These are phyloP conservation scores for Lactuca sativa DNA, from an alignment of 129 eudicot genomes.

Conservation along the genomic window DNA sequence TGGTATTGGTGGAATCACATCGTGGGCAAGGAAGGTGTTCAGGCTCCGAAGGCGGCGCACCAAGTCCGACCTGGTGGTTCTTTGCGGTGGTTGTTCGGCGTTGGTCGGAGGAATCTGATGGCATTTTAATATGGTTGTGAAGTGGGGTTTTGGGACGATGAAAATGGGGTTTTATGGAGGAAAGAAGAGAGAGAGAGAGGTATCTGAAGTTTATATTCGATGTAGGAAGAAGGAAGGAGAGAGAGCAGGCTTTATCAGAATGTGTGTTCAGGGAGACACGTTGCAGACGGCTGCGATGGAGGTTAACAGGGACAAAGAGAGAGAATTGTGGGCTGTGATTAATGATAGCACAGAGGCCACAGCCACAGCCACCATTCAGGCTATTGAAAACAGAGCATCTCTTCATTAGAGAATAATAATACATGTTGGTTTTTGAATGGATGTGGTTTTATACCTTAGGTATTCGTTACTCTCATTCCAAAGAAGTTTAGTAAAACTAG, in stretches of 20 bases:
- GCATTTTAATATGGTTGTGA: not conserved
- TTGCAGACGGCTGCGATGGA: constrained; percentile 29
- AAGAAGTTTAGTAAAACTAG: not conserved
- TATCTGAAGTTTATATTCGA: constrained; percentile 25
- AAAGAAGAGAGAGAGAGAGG: not conserved
- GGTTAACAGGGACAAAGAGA: constrained; percentile 7
- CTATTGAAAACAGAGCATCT: constrained; percentile 12
- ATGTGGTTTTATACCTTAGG: not conserved
- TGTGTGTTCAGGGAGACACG: constrained; percentile 30
- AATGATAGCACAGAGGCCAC: constrained; percentile 18
- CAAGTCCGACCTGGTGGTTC: constrained; percentile 8
- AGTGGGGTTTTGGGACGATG: not conserved
- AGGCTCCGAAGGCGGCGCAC: constrained; percentile 23
- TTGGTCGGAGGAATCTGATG: constrained; percentile 19
- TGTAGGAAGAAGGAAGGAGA: constrained; percentile 4
- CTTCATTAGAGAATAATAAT: constrained; percentile 11
- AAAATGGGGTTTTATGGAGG: constrained; percentile 7
- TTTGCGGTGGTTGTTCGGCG: constrained; percentile 24
- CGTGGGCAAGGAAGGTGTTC: constrained; percentile 48
- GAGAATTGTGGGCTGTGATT: constrained; percentile 26
- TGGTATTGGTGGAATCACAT: constrained; percentile 42
- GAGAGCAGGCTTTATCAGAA: constrained; percentile 31
- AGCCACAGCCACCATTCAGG: not conserved
- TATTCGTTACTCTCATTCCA: not conserved
- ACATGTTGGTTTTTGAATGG: constrained; percentile 13